Evolutionary conservation across 495 filamentous ascomycete species (phyloP).

Genomic region (Lophiostoma macrostomum): DNA sequence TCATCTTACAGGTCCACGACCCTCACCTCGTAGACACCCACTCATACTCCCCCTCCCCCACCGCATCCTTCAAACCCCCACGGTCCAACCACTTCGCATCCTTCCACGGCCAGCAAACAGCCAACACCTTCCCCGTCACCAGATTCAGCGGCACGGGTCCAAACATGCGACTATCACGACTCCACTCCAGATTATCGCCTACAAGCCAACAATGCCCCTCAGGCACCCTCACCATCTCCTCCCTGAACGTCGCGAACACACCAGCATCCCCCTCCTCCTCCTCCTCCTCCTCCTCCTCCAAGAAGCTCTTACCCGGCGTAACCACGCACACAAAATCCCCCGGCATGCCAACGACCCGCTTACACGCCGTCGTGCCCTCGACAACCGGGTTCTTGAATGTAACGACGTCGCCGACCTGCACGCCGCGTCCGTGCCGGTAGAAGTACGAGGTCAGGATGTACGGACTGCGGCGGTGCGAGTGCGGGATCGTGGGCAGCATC

Average conservation of each 20-base stretch:
- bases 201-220: conserved; percentile 84
- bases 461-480: conserved; percentile 7
- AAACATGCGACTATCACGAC: conserved; percentile 79
- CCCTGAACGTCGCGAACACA: conserved; percentile 68
- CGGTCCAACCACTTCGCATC: conserved; percentile 14
- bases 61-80: no score
- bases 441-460: conserved; percentile 50
- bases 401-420: conserved; percentile 80
- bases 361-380: conserved; percentile 49
- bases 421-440: conserved; percentile 63
- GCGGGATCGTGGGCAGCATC: conserved; percentile 40
- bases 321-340: conserved; percentile 86
- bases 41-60: conserved; percentile 2
- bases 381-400: conserved; percentile 70
- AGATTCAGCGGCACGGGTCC: conserved; percentile 82
- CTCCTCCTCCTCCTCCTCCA: background rate
- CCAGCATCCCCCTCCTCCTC: conserved; percentile 40
- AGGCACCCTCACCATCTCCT: conserved; percentile 60
- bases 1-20: no score
- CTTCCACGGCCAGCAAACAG: conserved; percentile 9
- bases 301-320: conserved; percentile 45
- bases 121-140: conserved; percentile 80
- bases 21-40: background rate
- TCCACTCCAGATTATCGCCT: conserved; percentile 82
- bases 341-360: conserved; percentile 80